phyloP scores from a whole-genome alignment of 176 grass and related monocot genomes.

The Eleusine indica region DNA sequence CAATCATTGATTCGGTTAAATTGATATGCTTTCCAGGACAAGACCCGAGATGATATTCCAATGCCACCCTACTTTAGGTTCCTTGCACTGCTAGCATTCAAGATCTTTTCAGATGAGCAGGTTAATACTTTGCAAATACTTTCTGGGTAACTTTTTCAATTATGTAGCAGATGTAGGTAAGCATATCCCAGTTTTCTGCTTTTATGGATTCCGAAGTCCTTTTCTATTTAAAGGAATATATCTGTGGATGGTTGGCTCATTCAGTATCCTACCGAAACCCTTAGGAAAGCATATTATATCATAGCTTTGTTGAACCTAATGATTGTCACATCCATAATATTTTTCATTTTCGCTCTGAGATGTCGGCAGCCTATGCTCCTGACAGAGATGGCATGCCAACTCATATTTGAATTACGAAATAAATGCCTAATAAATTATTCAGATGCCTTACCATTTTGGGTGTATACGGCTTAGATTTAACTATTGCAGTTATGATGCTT shows the following conservation, averaged over 20 bases:
- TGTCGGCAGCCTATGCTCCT: conserved; percentile 1
- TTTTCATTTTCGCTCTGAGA: conserved; percentile 22
- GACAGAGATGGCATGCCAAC: not conserved
- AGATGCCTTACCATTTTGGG: not conserved
- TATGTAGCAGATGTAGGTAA: conserved; percentile 13
- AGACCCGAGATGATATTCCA: conserved; percentile 64
- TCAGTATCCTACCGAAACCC: not conserved
- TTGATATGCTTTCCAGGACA: conserved; percentile 53
- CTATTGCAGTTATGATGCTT: not conserved
- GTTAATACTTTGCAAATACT: conserved; percentile 48
- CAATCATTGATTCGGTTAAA: conserved; percentile 26
- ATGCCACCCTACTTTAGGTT: conserved; percentile 97
- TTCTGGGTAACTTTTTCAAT: conserved; percentile 4
- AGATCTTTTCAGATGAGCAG: conserved; percentile 94
- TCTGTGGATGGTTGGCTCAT: conserved; percentile 2
- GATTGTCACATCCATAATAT: not conserved
- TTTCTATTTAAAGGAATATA: not conserved
- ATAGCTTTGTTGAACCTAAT: conserved; percentile 19
- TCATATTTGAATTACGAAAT: not conserved
- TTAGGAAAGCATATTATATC: not conserved
- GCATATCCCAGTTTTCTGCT: not conserved
- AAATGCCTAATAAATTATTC: conserved; percentile 17
- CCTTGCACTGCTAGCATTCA: conserved; percentile 93
- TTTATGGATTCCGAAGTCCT: conserved; percentile 28
- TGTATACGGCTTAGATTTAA: not conserved